These are phyloP conservation scores for Aristolochia californica DNA, from an alignment of 164 flowering plant genomes.

Conservation along the genomic window DNA sequence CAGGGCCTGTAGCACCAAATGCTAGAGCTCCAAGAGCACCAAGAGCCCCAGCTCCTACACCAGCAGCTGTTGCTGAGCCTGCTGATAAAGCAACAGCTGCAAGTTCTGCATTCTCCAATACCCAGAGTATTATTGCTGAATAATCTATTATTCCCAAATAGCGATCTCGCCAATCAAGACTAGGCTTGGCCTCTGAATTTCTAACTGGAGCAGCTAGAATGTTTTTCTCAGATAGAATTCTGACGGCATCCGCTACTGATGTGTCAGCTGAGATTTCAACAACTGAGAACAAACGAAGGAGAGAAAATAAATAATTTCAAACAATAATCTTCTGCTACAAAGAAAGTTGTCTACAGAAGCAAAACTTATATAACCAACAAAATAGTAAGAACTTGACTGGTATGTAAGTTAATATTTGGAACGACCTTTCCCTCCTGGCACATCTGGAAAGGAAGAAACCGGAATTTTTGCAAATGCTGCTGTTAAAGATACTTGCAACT, in stretches of 20 bases:
- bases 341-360: not conserved
- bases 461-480: constrained; percentile 62
- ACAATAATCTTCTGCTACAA: not conserved
- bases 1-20: constrained; percentile 78
- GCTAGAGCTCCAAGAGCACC: constrained; percentile 85
- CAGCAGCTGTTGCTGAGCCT: constrained; percentile 68
- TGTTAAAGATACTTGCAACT: constrained; percentile 59
- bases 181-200: constrained; percentile 36
- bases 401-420: not conserved
- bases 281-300: constrained; percentile 28
- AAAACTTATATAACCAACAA: not conserved
- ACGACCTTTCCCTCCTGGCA: constrained; percentile 77
- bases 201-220: constrained; percentile 79
- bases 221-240: constrained; percentile 57
- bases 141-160: constrained; percentile 84
- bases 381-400: not conserved
- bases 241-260: constrained; percentile 57
- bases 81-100: constrained; percentile 80
- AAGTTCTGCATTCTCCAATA: constrained; percentile 73
- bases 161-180: constrained; percentile 58
- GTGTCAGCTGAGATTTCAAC: constrained; percentile 81
- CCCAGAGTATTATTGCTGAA: constrained; percentile 77
- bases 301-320: not conserved
- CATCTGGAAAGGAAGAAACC: constrained; percentile 72
- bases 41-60: constrained; percentile 79